phyloP scores from a whole-genome alignment of 2,329 filamentous ascomycete genomes.

The Aspergillus spinulosporus region DNA sequence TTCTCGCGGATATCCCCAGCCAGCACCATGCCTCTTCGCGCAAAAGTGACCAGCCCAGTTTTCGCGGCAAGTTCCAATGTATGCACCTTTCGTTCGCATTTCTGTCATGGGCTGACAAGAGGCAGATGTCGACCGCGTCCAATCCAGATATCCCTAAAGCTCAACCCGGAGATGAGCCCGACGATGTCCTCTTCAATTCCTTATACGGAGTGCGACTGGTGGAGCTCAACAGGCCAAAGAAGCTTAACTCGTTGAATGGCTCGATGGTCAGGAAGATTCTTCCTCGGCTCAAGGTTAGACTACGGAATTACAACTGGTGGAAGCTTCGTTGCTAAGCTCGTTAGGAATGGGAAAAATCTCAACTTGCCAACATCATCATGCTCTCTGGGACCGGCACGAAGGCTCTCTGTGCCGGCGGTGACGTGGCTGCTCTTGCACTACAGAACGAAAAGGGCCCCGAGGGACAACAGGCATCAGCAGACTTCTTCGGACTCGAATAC shows the following conservation, averaged over 20 bases:
- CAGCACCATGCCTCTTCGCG: conserved; percentile 73
- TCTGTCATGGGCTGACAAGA: not conserved
- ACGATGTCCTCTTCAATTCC: conserved; percentile 91
- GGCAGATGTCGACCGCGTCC: conserved; percentile 46
- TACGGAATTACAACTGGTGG: not conserved
- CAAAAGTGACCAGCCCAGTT: conserved; percentile 66
- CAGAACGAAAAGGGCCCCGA: conserved; percentile 67
- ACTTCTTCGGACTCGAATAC: conserved; percentile 95
- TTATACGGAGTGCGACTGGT: conserved; percentile 87
- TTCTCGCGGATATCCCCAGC: conserved; percentile 45
- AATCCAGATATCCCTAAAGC: conserved; percentile 49
- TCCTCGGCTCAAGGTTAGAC: conserved; percentile 66
- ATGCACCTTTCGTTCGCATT: conserved; percentile 21
- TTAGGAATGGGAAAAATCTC: conserved; percentile 88
- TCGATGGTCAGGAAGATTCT: conserved; percentile 97
- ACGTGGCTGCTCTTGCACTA: conserved; percentile 75
- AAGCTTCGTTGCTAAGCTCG: conserved; percentile 17
- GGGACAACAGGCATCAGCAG: conserved; percentile 71
- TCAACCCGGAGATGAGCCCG: conserved; percentile 68
- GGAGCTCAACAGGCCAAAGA: conserved; percentile 88
- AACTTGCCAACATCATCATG: conserved; percentile 87
- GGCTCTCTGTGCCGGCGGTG: conserved; percentile 91
- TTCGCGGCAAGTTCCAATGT: conserved; percentile 57
- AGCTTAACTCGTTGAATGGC: conserved; percentile 87
- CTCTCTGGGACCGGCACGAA: conserved; percentile 84